Evolutionary conservation across 306 rosid genomes (phyloP), one percentile per base, ranked within the genome.

Genomic region (Senna tora): DNA sequence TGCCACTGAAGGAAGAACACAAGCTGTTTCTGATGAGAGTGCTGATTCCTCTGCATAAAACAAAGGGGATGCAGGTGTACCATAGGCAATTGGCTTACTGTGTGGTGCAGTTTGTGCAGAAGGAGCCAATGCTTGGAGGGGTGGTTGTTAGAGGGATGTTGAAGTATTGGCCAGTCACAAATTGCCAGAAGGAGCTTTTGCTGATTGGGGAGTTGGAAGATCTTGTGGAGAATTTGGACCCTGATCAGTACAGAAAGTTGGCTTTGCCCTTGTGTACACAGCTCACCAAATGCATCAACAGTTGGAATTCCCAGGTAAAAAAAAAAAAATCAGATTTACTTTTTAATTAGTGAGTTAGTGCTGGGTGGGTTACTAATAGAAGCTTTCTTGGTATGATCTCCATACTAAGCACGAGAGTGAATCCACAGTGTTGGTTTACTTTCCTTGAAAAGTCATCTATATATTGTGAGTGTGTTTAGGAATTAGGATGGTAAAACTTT

Each of bases 1-100:
- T 91, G 68, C 98, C 97, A 5, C 75, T 94, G 15, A 94, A 94
- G 79, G 97, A 94, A 82, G 97, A 91, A 57, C 97, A 94, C 86
- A 89, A 86, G 83, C 39, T 87, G 82, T 93, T 91, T 69, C 75
- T 93, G 36, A 87, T 89, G 93, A 89, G 96, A 79, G 93, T 91
- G 56, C 81, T 93, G 1, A 79, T 93, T 80, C 98, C 97, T 30
- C 65, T 93, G 5, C 96, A 91, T 69, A 91, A 91, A 85, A 82
- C 89, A 0, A 89, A 89, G 36, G 94, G 91, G 52, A 70, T 90
- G 88, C 94, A 78, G 32, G 78, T 63, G 42, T 87, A 89, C 74
- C 89, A 89, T 14, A 87, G 67, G 84, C 94, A 91, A 67, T 69
- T 93, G 78, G 90, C 88, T 54, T 93, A 93, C 33, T 93, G 97